Evolutionary conservation across 106 monocot genomes (phyloP), one percentile per base, ranked within the genome.

Genomic region (Acorus gramineus): DNA sequence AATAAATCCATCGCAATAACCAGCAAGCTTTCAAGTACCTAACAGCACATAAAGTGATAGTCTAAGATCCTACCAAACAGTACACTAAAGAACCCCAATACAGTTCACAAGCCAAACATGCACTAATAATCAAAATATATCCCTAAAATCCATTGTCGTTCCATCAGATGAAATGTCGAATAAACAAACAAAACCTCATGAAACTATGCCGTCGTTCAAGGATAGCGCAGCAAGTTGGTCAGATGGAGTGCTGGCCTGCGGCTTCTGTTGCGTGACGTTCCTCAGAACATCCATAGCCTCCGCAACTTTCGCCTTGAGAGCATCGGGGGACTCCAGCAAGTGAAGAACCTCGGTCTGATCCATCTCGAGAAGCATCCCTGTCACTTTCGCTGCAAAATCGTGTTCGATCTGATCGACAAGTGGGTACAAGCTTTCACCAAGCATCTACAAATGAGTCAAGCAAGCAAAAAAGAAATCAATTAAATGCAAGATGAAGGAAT

Each of bases 351-450:
- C 86, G 4, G 86, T 86, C 66, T 86, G 86, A 63, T 86, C 86
- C 86, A 88, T 88, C 78, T 88, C 87, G 6, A 88, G 72, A 3
- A 88, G 70, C 87, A 88, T 88, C 2, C 86, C 86, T 7, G 86
- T 86, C 11, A 86, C 83, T 56, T 86, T 86, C 4, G 82, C 83
- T 3, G 85, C 78, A 44, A 61, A 54, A 8, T 85, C 85, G 3
- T 69, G 81, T 56, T 85, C 85, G 52, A 81, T 62, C 55, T 85
- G 81, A 52, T 73, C 81, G 53, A 85, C 85, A 5, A 76, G 76
- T 3, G 85, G 85, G 67, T 85, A 85, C 0, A 85, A 67, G 59
- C 65, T 81, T 61, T 81, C 85, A 10, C 85, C 85, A 8, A 85
- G 76, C 85, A 85, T 85, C 85, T 85, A 56, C 11, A 0, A 44